Conservation (phyloP, 768 basidiomycete genomes). For the Cyclocybe cylindracea region DNA sequence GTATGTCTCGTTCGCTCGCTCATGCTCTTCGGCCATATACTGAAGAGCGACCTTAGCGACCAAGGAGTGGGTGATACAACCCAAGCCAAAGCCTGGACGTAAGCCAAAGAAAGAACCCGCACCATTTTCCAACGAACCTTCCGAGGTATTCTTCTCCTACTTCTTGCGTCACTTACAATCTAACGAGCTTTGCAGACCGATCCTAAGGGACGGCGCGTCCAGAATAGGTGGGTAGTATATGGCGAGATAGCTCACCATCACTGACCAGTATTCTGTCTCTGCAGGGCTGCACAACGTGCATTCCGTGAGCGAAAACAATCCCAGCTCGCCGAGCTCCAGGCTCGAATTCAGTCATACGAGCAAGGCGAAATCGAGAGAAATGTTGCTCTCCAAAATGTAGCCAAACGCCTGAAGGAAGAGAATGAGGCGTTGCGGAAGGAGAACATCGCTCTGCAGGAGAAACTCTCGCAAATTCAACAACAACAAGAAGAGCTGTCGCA, state of each 20-base stretch:
- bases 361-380: constrained; percentile 91
- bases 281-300: constrained; percentile 84
- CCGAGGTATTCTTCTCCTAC: constrained; percentile 46
- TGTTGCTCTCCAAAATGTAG: constrained; percentile 79
- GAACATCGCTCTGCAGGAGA: constrained; percentile 61
- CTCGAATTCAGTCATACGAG: constrained; percentile 82
- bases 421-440: constrained; percentile 75
- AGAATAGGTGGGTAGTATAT: constrained; percentile 59
- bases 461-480: constrained; percentile 41
- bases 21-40: neutral
- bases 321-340: constrained; percentile 85
- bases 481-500: constrained; percentile 23
- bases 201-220: constrained; percentile 66
- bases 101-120: constrained; percentile 78
- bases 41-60: constrained; percentile 50
- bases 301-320: constrained; percentile 90
- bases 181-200: constrained; percentile 36
- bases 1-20: constrained; percentile 34
- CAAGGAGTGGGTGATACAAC: constrained; percentile 88
- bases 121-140: constrained; percentile 37
- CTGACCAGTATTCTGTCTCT: neutral
- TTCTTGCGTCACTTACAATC: constrained; percentile 1
- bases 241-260: neutral
- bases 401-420: constrained; percentile 85
- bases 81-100: constrained; percentile 84